Base-by-base conservation (phyloP, 331 rosid genomes). In the Quercus tomentella region DNA sequence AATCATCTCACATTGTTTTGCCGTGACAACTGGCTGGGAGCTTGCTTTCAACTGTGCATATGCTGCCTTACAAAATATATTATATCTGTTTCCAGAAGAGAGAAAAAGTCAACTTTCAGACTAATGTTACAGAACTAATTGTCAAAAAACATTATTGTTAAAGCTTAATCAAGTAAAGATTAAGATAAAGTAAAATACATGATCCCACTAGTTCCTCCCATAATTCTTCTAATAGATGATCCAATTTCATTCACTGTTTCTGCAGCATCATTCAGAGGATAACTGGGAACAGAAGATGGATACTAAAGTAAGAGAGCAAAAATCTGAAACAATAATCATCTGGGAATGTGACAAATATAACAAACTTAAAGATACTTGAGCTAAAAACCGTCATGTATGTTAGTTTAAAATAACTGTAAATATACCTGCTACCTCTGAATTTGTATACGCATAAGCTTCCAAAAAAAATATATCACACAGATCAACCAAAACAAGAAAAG, bases 171-270 rank as follows among this genome's bases (percentile, higher is more conserved):
- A 26, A 81, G 78, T 25, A 74, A 78, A 74, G 77, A 77, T 41
- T 58, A 4, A 77, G 80, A 74, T 69, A 81, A 31, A 73, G 80
- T 25, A 56, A 79, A 57, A 80, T 91, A 93, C 99, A 96, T 74
- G 82, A 90, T 91, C 86, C 99, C 99, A 80, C 99, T 90, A 54
- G 98, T 96, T 83, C 99, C 98, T 56, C 98, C 98, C 99, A 95
- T 95, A 75, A 88, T 89, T 89, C 91, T 88, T 84, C 89, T 80
- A 76, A 96, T 81, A 75, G 98, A 87, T 28, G 91, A 88, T 76
- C 94, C 99, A 78, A 96, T 90, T 86, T 89, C 94, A 67, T 88
- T 73, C 28, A 90, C 86, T 73, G 98, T 93, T 87, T 90, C 97
- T 4, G 92, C 93, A 61, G 94, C 96, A 83, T 93, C 93, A 84